Conservation (phyloP, 805 yeast genomes). For the Monosporozyma aerobia region DNA sequence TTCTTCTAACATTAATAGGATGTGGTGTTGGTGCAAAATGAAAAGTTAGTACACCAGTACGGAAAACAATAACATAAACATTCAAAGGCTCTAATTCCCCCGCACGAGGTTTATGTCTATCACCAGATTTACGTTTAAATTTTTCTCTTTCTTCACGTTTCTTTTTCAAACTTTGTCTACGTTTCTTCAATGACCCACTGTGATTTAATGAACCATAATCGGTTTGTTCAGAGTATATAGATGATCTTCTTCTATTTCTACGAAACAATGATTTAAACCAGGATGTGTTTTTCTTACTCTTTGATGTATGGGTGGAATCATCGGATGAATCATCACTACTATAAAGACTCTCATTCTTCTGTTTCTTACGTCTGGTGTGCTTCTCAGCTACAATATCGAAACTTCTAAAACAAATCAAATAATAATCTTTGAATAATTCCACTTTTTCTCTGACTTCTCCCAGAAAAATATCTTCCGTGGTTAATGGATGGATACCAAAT, state of each 20-base stretch:
- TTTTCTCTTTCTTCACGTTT: slow-evolving; percentile 30
- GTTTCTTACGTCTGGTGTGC: slow-evolving; percentile 42
- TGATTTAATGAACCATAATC: slow-evolving; percentile 1
- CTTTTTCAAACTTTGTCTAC: slow-evolving; percentile 11
- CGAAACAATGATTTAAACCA: slow-evolving; percentile 2
- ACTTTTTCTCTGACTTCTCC: slow-evolving; percentile 96
- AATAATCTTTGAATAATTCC: slow-evolving; percentile 83
- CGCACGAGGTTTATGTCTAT: slow-evolving; percentile 35
- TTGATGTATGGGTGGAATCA: not conserved
- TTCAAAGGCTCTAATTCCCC: slow-evolving; percentile 77
- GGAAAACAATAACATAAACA: slow-evolving; percentile 86
- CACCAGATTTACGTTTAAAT: slow-evolving; percentile 37
- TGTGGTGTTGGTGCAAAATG: slow-evolving; percentile 95
- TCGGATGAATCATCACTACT: slow-evolving; percentile 1
- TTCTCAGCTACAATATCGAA: slow-evolving; percentile 75
- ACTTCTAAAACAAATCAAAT: slow-evolving; percentile 81
- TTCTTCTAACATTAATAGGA: slow-evolving; percentile 87
- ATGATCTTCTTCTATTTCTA: slow-evolving; percentile 5
- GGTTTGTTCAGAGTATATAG: slow-evolving; percentile 2
- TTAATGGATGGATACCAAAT: slow-evolving; percentile 90
- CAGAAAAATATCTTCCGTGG: slow-evolving; percentile 87
- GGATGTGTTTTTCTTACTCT: not conserved
- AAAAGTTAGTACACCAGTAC: slow-evolving; percentile 84
- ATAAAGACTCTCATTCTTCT: slow-evolving; percentile 20
- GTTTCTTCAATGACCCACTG: slow-evolving; percentile 6